Base-by-base conservation (phyloP, 2,329 filamentous ascomycete genomes). In the Aspergillus caelatus region DNA sequence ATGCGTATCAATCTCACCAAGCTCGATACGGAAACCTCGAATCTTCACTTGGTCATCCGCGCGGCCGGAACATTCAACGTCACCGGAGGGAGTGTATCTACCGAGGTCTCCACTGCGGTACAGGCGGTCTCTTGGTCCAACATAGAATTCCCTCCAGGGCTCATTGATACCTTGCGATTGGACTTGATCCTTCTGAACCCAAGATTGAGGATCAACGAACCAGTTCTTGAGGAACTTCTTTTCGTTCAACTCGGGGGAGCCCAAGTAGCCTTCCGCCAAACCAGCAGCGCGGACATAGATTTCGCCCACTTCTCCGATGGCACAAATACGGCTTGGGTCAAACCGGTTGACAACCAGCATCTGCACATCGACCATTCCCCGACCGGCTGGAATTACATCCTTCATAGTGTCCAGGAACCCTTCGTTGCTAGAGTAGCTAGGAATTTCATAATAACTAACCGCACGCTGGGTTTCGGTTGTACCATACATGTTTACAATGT, bases 21-120 rank as follows among this genome's bases (percentile, higher is more conserved):
- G 88, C 80, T 99, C 95, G 69, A 99, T 96, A 65, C 94, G 86
- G 84, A 97, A 98, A 1, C 94, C 94, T 64, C 95, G 90, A 68
- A 98, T 94, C 83, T 98, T 99, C 81, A 97, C 92, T 75, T 98
- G 94, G 69, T 90, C 86, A 73, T 98, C 94, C 28, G 88, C 89
- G 63, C 95, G 86, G 26, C 94, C 94, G 11, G 91, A 89, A 73
- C 89, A 91, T 72, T 91, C 90, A 12, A 93, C 90, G 67, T 90
- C 89, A 41, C 91, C 92, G 52, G 88, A 84, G 2, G 85, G 82
- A 58, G 88, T 86, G 73, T 91, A 94, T 62, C 88, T 83, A 4
- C 94, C 94, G 4, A 99, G 81, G 75, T 98, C 94, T 30, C 94
- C 95, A 45, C 90, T 95, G 23, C 91, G 82, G 78, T 99, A 98